phyloP scores from a whole-genome alignment of 345 rosid species.

The Eucalyptus coolabah region DNA sequence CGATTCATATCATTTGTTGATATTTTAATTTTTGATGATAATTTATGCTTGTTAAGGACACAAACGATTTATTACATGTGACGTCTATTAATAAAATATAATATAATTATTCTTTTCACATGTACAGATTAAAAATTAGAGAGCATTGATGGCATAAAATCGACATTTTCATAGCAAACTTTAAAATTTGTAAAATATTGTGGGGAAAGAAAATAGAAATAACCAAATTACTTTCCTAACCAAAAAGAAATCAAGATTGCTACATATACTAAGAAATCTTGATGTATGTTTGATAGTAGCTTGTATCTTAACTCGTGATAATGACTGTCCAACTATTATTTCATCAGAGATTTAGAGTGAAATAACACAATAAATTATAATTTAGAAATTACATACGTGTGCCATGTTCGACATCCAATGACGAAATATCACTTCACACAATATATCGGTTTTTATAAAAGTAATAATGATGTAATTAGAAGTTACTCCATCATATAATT shows the following conservation, averaged over 20 bases:
- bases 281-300: too few relatives aligned
- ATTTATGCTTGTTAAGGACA: too few relatives aligned
- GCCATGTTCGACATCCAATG: background rate
- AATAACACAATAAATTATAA: background rate
- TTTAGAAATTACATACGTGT: background rate
- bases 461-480: background rate
- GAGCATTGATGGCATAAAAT: background rate
- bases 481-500: background rate
- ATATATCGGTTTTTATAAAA: background rate
- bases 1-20: fast-evolving
- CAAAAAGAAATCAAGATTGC: background rate
- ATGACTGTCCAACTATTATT: fast-evolving
- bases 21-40: fast-evolving
- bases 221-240: background rate
- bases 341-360: fast-evolving
- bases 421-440: background rate
- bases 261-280: background rate
- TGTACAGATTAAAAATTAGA: too few relatives aligned
- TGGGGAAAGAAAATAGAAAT: too few relatives aligned
- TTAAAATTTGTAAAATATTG: background rate
- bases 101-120: too few relatives aligned
- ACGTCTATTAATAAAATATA: too few relatives aligned
- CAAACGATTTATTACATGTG: fast-evolving
- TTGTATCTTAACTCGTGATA: background rate
- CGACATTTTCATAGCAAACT: background rate